Evolutionary conservation across 345 rosid genomes (phyloP).

Genomic region (Gossypium mustelinum): DNA sequence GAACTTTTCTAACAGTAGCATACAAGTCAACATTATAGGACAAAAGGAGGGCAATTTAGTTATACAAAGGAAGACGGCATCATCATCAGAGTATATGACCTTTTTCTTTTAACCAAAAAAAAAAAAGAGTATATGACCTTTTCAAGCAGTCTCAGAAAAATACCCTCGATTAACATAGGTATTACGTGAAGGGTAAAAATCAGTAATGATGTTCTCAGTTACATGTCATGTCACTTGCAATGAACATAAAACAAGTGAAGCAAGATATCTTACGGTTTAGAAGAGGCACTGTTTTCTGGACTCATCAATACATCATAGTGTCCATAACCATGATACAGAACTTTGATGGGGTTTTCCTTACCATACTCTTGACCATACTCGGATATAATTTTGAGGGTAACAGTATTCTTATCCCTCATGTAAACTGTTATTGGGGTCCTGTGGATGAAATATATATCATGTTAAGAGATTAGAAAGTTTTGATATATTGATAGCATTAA

Average conservation of each 20-base stretch:
- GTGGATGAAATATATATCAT: neutral
- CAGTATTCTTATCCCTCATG: conserved; percentile 40
- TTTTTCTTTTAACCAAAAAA: too few relatives aligned
- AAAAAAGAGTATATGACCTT: too few relatives aligned
- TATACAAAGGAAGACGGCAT: too few relatives aligned
- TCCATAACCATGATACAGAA: conserved; percentile 57
- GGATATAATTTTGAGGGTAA: conserved; percentile 43
- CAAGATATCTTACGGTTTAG: conserved; percentile 37
- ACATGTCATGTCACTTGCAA: neutral
- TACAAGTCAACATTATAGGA: too few relatives aligned
- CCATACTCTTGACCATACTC: conserved; percentile 67
- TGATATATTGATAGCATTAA: neutral
- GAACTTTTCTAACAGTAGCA: too few relatives aligned
- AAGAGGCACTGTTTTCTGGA: conserved; percentile 18
- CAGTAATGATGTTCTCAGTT: neutral
- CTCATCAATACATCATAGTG: conserved; percentile 51
- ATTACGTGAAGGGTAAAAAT: neutral
- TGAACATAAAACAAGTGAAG: conserved; percentile 6
- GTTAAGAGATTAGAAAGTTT: neutral
- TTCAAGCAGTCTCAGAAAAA: too few relatives aligned
- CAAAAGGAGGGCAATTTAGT: too few relatives aligned
- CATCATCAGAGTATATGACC: neutral
- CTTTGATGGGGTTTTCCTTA: conserved; percentile 45
- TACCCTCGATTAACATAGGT: neutral
- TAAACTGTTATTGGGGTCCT: conserved; percentile 57